Conservation (phyloP, 352 stramenopile species). For the Pythium chondricola region DNA sequence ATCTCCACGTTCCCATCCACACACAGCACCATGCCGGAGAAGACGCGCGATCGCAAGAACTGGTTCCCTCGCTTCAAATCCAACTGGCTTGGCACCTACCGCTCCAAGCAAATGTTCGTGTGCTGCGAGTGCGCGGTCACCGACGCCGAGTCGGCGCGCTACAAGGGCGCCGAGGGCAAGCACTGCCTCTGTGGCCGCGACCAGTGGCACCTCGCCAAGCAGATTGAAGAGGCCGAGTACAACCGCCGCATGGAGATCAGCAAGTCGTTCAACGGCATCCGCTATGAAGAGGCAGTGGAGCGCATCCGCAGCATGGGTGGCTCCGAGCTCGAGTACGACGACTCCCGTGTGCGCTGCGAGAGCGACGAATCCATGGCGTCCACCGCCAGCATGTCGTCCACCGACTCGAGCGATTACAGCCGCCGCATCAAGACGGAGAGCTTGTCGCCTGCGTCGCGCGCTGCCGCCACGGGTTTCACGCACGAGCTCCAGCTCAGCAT, state of each 20-base stretch:
- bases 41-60: conserved; percentile 80
- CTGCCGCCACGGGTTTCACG: conserved; percentile 5
- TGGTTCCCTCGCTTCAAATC: conserved; percentile 88
- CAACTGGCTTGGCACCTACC: conserved; percentile 82
- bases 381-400: conserved; percentile 15
- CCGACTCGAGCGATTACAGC: conserved; percentile 13
- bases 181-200: conserved; percentile 76
- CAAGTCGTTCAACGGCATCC: conserved; percentile 72
- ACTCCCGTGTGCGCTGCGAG: conserved; percentile 37
- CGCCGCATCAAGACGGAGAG: conserved; percentile 18
- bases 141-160: conserved; percentile 33
- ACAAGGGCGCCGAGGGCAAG: conserved; percentile 77
- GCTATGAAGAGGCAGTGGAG: conserved; percentile 74
- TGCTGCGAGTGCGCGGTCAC: conserved; percentile 78
- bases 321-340: conserved; percentile 39
- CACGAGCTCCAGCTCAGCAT: conserved; percentile 22
- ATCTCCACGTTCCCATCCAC: too few species aligned
- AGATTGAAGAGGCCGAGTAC: conserved; percentile 77
- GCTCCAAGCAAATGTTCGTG: conserved; percentile 82
- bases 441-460: conserved; percentile 2
- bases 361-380: conserved; percentile 24
- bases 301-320: conserved; percentile 53
- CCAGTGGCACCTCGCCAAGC: conserved; percentile 81
- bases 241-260: conserved; percentile 81
- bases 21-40: conserved; percentile 42